Evolutionary conservation across 345 rosid genomes (phyloP), one percentile per base, ranked within the genome.

Genomic region (Brassica juncea): DNA sequence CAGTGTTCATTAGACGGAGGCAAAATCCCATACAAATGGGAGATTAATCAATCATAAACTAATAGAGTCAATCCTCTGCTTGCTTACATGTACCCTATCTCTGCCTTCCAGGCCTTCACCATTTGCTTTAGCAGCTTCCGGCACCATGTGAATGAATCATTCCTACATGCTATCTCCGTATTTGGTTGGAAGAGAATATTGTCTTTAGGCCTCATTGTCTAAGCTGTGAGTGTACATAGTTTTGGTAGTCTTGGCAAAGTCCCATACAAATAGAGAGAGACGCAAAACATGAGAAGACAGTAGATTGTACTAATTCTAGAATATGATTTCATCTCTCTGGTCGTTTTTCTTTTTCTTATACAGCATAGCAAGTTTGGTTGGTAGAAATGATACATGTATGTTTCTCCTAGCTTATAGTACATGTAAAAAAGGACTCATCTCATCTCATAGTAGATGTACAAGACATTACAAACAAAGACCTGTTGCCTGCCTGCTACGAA

Each of bases 81-180:
- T 34, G 8, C 44, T 0, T 19, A 19, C 21, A 19, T 19, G 21
- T 19, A 19, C 21, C 21, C 21, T 19, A 19, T 19, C 44, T 37
- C 94, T 44, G 93, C 97, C 32, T 92, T 94, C 82, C 92, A 87
- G 84, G 92, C 97, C 23, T 89, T 94, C 75, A 92, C 97, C 31
- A 86, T 92, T 60, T 94, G 97, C 85, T 93, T 92, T 35, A 91
- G 94, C 88, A 91, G 97, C 90, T 94, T 94, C 11, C 27, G 88
- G 90, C 87, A 89, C 94, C 55, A 94, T 89, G 84, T 5, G 92
- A 94, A 89, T 94, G 90, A 92, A 52, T n/a, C 8, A 52, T 28
- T 68, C 32, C 66, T 61, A 21, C 30, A 11, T 52, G 57, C 57
- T 30, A 54, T 54, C 60, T 52, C 6, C 6, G 60, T 80, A 54